These are phyloP conservation scores for Neurospora sp. DNA, from an alignment of 495 filamentous ascomycete genomes.

Conservation along the genomic window DNA sequence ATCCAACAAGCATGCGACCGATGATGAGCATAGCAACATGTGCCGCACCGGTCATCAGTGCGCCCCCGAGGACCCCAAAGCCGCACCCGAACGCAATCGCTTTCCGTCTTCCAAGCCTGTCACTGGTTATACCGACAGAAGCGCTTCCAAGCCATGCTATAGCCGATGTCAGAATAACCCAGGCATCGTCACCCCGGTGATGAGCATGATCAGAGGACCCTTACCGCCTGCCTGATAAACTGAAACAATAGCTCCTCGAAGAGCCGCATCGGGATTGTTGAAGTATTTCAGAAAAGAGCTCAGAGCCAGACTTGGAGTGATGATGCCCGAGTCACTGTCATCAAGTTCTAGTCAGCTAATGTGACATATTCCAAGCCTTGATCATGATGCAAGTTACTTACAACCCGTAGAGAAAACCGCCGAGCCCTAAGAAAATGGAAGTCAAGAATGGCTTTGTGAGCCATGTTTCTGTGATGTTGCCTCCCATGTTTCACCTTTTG, in stretches of 20 bases:
- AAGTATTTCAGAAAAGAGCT: constrained; percentile 34
- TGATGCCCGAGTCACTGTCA: constrained; percentile 31
- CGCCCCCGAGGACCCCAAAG: constrained; percentile 36
- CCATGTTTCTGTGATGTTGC: constrained; percentile 2
- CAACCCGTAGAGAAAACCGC: constrained; percentile 28
- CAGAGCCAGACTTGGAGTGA: constrained; percentile 34
- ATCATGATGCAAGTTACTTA: constrained; percentile 3
- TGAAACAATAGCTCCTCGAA: constrained; percentile 40
- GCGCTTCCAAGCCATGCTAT: constrained; percentile 43
- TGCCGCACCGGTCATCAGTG: constrained; percentile 40
- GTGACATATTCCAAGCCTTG: neutral
- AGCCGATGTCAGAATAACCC: too few relatives aligned
- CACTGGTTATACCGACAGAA: constrained; percentile 35
- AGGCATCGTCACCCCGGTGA: too few relatives aligned
- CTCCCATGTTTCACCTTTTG: neutral
- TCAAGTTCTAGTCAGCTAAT: neutral
- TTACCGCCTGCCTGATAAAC: constrained; percentile 33
- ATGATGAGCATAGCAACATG: constrained; percentile 44
- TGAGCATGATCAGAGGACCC: too few relatives aligned
- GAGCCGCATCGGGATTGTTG: constrained; percentile 29
- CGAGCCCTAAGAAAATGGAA: constrained; percentile 24
- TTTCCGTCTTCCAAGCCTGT: constrained; percentile 35
- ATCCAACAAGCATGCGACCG: constrained; percentile 41
- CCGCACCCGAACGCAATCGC: constrained; percentile 40
- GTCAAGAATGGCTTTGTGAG: constrained; percentile 25